Evolutionary conservation across 2,329 filamentous ascomycete species (phyloP).

Genomic region (Epicoccum sorghinum): DNA sequence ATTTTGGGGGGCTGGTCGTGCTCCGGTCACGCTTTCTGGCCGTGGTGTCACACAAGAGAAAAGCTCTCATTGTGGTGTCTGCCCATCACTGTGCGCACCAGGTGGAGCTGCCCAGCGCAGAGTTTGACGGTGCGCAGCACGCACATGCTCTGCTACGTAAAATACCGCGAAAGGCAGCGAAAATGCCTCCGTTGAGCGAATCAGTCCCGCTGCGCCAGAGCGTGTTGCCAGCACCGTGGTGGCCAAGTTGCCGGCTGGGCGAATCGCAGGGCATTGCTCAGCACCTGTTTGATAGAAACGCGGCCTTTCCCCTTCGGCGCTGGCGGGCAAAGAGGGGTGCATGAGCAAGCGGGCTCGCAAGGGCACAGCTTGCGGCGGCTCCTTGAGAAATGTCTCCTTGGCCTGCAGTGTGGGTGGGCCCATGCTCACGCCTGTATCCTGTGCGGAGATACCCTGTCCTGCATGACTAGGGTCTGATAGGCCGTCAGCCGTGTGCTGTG

Average conservation of each 20-base stretch:
- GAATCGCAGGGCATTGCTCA: constrained; percentile 23
- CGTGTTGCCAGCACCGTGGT: constrained; percentile 23
- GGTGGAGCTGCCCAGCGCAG: background rate
- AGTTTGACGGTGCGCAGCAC: constrained; percentile 6
- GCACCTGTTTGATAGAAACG: constrained; percentile 30
- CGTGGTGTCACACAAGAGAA: constrained; percentile 22
- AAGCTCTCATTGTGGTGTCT: background rate
- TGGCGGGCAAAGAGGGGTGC: constrained; percentile 27
- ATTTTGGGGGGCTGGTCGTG: constrained; percentile 27
- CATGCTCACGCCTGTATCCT: constrained; percentile 14
- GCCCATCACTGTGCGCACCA: background rate
- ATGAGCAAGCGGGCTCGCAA: constrained; percentile 15
- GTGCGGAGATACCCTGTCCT: constrained; percentile 22
- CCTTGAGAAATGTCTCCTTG: constrained; percentile 25
- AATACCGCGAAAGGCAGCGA: background rate
- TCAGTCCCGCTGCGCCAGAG: constrained; percentile 9
- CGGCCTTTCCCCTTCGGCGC: constrained; percentile 11
- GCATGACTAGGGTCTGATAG: constrained; percentile 11
- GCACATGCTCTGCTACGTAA: constrained; percentile 4
- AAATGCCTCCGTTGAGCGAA: constrained; percentile 23
- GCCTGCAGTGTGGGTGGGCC: constrained; percentile 20
- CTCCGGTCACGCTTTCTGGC: constrained; percentile 22
- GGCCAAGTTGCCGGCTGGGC: constrained; percentile 24
- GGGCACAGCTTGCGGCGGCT: constrained; percentile 25
- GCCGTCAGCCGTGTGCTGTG: constrained; percentile 13